Conservation (phyloP, 169 alveolate genomes). For the Plasmodium falciparum region DNA sequence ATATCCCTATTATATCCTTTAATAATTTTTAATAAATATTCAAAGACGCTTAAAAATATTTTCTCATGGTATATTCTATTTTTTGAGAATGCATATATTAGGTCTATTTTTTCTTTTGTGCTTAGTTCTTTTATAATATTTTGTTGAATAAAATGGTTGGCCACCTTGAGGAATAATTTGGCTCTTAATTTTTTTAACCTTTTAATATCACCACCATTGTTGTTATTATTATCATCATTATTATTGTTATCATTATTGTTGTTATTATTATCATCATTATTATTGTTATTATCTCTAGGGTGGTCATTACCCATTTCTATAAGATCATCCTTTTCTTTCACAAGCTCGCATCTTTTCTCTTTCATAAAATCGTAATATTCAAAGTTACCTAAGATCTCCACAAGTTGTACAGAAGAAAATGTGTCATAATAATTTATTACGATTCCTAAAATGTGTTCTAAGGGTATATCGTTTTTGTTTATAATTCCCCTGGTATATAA, state of each 20-base stretch:
- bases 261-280: too few species aligned
- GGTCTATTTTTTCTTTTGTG: background rate
- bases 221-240: too few species aligned
- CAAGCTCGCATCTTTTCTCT: background rate
- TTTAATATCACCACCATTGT: too few species aligned
- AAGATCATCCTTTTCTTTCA: background rate
- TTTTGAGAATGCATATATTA: constrained; percentile 48
- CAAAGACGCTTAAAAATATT: constrained; percentile 19
- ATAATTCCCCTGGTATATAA: constrained; percentile 26
- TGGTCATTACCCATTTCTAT: too few species aligned
- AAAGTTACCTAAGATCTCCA: constrained; percentile 23
- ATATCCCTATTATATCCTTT: constrained; percentile 29
- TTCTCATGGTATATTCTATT: constrained; percentile 62
- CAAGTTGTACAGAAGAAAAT: constrained; percentile 29
- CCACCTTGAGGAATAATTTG: constrained; percentile 19
- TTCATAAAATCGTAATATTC: background rate
- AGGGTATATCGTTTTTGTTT: constrained; percentile 8
- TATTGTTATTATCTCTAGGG: too few species aligned
- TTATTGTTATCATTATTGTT: too few species aligned
- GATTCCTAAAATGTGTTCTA: constrained; percentile 18
- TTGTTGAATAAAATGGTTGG: constrained; percentile 20
- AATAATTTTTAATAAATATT: constrained; percentile 18
- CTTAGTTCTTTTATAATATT: background rate
- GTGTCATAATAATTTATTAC: constrained; percentile 9
- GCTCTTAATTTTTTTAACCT: too few species aligned